Percentiles rank a stretch among this genome's conserved stretches.
Conservation (phyloP, 345 rosid species). For the Adansonia digitata region DNA sequence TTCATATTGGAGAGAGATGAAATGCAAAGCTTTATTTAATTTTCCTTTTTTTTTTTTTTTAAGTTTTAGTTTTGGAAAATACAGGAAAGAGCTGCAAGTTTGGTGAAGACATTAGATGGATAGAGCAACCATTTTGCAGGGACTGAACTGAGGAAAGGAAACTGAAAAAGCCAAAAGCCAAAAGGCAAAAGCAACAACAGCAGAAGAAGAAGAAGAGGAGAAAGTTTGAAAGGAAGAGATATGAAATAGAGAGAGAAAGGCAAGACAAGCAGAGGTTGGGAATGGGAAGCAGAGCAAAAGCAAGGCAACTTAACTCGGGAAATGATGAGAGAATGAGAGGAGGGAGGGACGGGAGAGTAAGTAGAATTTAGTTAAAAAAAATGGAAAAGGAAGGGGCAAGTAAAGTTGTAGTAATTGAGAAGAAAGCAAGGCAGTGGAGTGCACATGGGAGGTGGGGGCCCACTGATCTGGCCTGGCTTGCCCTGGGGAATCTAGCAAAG, state of each 20-base stretch:
- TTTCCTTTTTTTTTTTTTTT: too few species aligned
- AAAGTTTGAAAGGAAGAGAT: not conserved
- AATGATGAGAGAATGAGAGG: too few species aligned
- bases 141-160: not conserved
- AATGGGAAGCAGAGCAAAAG: too few species aligned
- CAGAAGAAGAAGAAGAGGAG: not conserved
- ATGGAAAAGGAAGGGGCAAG: not conserved
- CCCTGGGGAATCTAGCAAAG: not conserved
- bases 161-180: not conserved
- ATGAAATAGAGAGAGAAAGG: not conserved
- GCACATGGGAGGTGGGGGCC: slow-evolving; percentile 1
- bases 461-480: not conserved
- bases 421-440: not conserved
- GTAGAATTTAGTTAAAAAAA: too few species aligned
- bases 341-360: too few species aligned
- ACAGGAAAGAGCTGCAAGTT: not conserved
- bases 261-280: not conserved
- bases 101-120: not conserved
- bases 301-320: too few species aligned
- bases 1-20: not conserved
- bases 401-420: not conserved
- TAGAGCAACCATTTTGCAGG: not conserved
- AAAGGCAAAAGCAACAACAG: not conserved
- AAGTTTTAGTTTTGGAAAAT: not conserved
- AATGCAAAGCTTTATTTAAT: slow-evolving; percentile 1